Evolutionary conservation across 106 monocot genomes (phyloP).

Genomic region (Vanilla planifolia): DNA sequence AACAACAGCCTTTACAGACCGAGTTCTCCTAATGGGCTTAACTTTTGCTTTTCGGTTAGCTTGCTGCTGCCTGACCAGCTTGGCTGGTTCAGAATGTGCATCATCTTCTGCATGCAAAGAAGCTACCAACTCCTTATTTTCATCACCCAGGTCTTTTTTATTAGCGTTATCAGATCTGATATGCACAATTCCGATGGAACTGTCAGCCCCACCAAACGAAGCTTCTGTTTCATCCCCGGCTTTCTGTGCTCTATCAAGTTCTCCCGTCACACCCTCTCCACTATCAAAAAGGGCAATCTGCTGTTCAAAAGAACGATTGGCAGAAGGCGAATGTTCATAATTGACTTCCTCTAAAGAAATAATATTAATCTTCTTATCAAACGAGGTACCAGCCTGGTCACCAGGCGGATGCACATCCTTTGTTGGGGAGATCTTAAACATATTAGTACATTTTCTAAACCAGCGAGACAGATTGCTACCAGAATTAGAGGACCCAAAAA

Average conservation of each 20-base stretch:
- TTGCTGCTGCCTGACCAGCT: constrained; percentile 13
- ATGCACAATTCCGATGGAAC: constrained; percentile 21
- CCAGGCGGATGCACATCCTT: constrained; percentile 27
- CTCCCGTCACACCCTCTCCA: constrained; percentile 13
- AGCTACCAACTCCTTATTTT: constrained; percentile 38
- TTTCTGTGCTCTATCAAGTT: constrained; percentile 14
- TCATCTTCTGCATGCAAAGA: constrained; percentile 16
- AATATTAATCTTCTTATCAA: constrained; percentile 24
- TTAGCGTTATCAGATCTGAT: constrained; percentile 22
- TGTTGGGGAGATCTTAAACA: constrained; percentile 77
- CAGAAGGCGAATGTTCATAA: constrained; percentile 26
- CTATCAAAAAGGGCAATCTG: constrained; percentile 19
- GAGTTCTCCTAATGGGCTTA: constrained; percentile 38
- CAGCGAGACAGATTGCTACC: constrained; percentile 49
- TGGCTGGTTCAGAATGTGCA: constrained; percentile 24
- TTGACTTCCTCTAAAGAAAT: constrained; percentile 25
- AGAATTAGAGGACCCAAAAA: constrained; percentile 19
- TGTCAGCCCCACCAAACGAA: constrained; percentile 43
- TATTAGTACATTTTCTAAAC: constrained; percentile 61
- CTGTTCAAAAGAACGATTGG: constrained; percentile 24
- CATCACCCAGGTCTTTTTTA: constrained; percentile 8
- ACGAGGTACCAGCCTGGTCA: constrained; percentile 9
- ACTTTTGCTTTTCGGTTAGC: constrained; percentile 28
- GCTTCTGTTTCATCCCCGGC: constrained; percentile 23
- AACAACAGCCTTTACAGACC: constrained; percentile 46